Base-by-base conservation (phyloP, 352 stramenopile genomes). In the Phytopythium litorale region DNA sequence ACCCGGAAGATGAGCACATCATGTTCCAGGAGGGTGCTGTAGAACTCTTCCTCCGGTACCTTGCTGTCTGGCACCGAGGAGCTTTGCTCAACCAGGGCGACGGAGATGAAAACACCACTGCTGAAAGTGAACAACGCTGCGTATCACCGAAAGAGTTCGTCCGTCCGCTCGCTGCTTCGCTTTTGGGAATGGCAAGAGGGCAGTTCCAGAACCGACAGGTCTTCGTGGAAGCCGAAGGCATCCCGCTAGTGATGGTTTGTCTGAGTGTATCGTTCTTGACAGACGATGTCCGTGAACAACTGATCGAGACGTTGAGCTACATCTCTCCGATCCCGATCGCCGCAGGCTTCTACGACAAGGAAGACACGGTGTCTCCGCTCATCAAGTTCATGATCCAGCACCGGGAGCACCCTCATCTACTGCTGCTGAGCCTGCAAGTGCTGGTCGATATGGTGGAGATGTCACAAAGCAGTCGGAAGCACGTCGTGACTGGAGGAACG, bases 361-460 rank as follows among this genome's bases (percentile, higher is more conserved):
- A 74, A 18, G 71, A 89, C 33, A 57, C 85, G n/a, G 73, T 91
- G 9, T 62, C 71, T 33, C 76, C 73, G 15, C 56, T 93, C 1
- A 80, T 91, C 48, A 73, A 71, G 19, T 84, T 86, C 37, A 70
- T 51, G 55, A 60, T 60, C 19, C 55, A 60, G 40, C 38, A 60
- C 25, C 55, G 42, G 2, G 56, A 71, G 13, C 37, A 67, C 1
- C 28, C 57, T 0, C 60, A 72, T 16, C 51, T 91, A n/a, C 51
- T 87, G 16, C 33, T 86, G 0, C 43, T 69, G 4, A 70, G 73
- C 15, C 63, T 91, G 1, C 68, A 68, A n/a, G 67, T 71, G n/a
- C 70, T 89, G 19, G 70, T 80, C 5, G 77, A 78, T 53, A 79
- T 89, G 43, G 60, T 89, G 56, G 73, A 86, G 58, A 63, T 66